Evolutionary conservation across 495 filamentous ascomycete species (phyloP).

Genomic region (Aspergillus sclerotioniger): DNA sequence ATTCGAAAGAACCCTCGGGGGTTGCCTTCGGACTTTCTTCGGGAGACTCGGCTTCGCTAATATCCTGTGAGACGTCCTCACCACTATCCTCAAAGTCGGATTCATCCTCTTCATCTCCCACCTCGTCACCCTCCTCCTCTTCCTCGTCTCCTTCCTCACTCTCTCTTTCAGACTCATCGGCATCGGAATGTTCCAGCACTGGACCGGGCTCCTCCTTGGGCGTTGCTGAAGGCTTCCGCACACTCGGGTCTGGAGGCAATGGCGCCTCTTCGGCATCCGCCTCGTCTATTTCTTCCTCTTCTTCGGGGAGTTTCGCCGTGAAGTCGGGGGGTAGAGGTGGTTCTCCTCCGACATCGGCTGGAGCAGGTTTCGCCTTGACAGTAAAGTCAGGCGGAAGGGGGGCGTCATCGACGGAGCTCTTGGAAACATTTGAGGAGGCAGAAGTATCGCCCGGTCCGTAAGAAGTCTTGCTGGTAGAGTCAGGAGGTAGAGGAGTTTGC

Average conservation of each 20-base stretch:
- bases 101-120: slow-evolving; percentile 39
- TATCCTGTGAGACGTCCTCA: slow-evolving; percentile 58
- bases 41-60: slow-evolving; percentile 47
- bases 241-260: slow-evolving; percentile 35
- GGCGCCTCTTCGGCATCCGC: slow-evolving; percentile 33
- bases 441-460: slow-evolving; percentile 68
- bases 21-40: slow-evolving; percentile 54
- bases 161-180: slow-evolving; percentile 32
- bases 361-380: slow-evolving; percentile 24
- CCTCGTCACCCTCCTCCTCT: slow-evolving; percentile 28
- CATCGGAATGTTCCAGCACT: slow-evolving; percentile 15
- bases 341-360: slow-evolving; percentile 23
- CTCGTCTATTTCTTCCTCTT: slow-evolving; percentile 28
- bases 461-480: slow-evolving; percentile 65
- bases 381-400: slow-evolving; percentile 64
- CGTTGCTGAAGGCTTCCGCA: slow-evolving; percentile 10
- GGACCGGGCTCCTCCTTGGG: slow-evolving; percentile 23
- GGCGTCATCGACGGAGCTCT: slow-evolving; percentile 49
- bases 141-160: slow-evolving; percentile 39
- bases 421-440: slow-evolving; percentile 58
- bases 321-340: slow-evolving; percentile 43
- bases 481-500: slow-evolving; percentile 71
- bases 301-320: slow-evolving; percentile 9
- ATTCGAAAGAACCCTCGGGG: slow-evolving; percentile 63
- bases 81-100: slow-evolving; percentile 40